A percentile compares a stretch with the other conserved stretches of the same genome.
Evolutionary conservation across 2,329 filamentous ascomycete genomes (phyloP).

Genomic region (Neospermospora avenae): DNA sequence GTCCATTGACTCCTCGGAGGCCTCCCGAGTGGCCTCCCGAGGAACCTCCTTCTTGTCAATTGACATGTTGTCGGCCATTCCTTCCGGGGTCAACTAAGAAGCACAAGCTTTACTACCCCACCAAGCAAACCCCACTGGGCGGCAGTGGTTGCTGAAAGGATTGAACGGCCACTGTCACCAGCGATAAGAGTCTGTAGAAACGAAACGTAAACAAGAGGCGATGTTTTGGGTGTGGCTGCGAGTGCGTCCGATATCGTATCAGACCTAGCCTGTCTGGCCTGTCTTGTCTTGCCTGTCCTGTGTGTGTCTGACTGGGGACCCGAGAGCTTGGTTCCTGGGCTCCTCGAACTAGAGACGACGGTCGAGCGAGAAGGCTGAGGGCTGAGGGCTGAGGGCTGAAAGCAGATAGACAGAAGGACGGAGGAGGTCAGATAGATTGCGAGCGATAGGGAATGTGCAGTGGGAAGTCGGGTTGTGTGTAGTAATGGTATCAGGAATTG

Average conservation of each 20-base stretch:
- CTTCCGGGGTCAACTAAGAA: slow-evolving; percentile 3
- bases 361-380: slow-evolving; percentile 23
- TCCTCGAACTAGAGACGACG: slow-evolving; percentile 17
- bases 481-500: slow-evolving; percentile 26
- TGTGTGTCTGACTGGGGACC: slow-evolving; percentile 17
- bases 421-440: not conserved
- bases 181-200: slow-evolving; percentile 34
- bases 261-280: slow-evolving; percentile 20
- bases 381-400: slow-evolving; percentile 18
- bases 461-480: slow-evolving; percentile 12
- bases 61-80: slow-evolving; percentile 65
- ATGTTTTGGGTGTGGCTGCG: slow-evolving; percentile 20
- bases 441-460: not conserved
- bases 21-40: slow-evolving; percentile 54
- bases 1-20: slow-evolving; percentile 58
- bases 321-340: slow-evolving; percentile 22
- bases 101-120: slow-evolving; percentile 23
- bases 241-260: slow-evolving; percentile 26
- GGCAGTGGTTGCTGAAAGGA: slow-evolving; percentile 6
- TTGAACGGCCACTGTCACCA: slow-evolving; percentile 15
- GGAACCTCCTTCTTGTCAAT: slow-evolving; percentile 57
- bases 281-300: slow-evolving; percentile 13
- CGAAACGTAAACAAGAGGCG: slow-evolving; percentile 10
- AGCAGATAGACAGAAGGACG: slow-evolving; percentile 17
- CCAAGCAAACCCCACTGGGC: slow-evolving; percentile 21